Conservation (phyloP, 2,329 filamentous ascomycete species). For the Mollisia scopiformis region DNA sequence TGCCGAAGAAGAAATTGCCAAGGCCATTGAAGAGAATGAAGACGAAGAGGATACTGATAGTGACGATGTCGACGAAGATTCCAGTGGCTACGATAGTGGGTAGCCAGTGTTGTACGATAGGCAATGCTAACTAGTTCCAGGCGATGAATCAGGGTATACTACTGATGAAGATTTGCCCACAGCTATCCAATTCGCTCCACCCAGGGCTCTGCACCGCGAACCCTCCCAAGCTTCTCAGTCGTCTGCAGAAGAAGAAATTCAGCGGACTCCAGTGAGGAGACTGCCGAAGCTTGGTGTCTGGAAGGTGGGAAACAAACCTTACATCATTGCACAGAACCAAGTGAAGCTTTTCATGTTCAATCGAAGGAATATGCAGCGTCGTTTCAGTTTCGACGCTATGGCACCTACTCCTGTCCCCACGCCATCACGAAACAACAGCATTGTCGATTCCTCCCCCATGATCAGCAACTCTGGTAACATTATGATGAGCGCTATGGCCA, state of each 20-base stretch:
- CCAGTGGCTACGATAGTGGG: conserved; percentile 63
- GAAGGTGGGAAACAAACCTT: not conserved
- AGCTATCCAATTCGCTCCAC: conserved; percentile 47
- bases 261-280: not conserved
- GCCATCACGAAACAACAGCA: not conserved
- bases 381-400: not conserved
- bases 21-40: conserved; percentile 9
- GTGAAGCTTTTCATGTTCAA: not conserved
- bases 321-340: not conserved
- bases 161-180: conserved; percentile 59
- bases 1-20: not conserved
- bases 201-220: not conserved
- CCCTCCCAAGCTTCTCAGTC: not conserved
- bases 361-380: not conserved
- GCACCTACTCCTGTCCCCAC: conserved; percentile 21
- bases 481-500: conserved; percentile 69
- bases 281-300: not conserved
- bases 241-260: conserved; percentile 11
- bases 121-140: conserved; percentile 50
- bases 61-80: conserved; percentile 33
- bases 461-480: conserved; percentile 71
- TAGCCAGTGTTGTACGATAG: conserved; percentile 28
- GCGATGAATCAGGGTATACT: conserved; percentile 59
- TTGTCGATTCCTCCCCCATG: conserved; percentile 49
- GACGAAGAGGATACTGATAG: conserved; percentile 1